Percentiles rank a stretch among this genome's conserved stretches.
Conservation (phyloP, 1,139 yeast genomes). For the Yamadazyma triangularis region DNA sequence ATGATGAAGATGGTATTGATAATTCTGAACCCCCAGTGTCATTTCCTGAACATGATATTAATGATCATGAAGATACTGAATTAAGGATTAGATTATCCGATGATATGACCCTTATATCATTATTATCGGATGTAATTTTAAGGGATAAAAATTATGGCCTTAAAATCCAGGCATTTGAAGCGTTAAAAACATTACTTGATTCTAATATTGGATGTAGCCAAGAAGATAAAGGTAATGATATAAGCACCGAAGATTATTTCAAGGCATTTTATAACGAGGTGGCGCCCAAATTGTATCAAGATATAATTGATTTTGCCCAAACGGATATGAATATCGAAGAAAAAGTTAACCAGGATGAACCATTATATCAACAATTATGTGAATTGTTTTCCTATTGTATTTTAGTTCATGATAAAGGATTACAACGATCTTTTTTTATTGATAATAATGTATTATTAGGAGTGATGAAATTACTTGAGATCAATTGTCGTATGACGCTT, state of each 20-base stretch:
- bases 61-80: slow-evolving; percentile 11
- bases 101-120: slow-evolving; percentile 59
- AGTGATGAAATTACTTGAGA: slow-evolving; percentile 40
- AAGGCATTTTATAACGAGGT: slow-evolving; percentile 57
- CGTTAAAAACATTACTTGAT: slow-evolving; percentile 68
- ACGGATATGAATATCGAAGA: slow-evolving; percentile 7
- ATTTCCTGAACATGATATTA: slow-evolving; percentile 5
- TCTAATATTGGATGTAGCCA: slow-evolving; percentile 37
- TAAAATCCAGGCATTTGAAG: slow-evolving; percentile 80
- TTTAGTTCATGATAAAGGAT: slow-evolving; percentile 52
- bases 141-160: slow-evolving; percentile 68
- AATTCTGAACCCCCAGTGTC: slow-evolving; percentile 27
- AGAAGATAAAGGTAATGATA: slow-evolving; percentile 21
- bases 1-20: slow-evolving; percentile 33
- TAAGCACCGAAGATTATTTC: slow-evolving; percentile 51
- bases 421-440: slow-evolving; percentile 58
- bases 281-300: slow-evolving; percentile 55
- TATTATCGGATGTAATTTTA: slow-evolving; percentile 58
- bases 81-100: slow-evolving; percentile 37
- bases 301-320: slow-evolving; percentile 33
- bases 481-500: slow-evolving; percentile 41
- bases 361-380: slow-evolving; percentile 60
- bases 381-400: slow-evolving; percentile 67
- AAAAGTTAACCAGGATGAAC: slow-evolving; percentile 23
- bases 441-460: slow-evolving; percentile 54